Evolutionary conservation across 1,284 basidiomycete species (phyloP).

Genomic region (Tremellales sp.): DNA sequence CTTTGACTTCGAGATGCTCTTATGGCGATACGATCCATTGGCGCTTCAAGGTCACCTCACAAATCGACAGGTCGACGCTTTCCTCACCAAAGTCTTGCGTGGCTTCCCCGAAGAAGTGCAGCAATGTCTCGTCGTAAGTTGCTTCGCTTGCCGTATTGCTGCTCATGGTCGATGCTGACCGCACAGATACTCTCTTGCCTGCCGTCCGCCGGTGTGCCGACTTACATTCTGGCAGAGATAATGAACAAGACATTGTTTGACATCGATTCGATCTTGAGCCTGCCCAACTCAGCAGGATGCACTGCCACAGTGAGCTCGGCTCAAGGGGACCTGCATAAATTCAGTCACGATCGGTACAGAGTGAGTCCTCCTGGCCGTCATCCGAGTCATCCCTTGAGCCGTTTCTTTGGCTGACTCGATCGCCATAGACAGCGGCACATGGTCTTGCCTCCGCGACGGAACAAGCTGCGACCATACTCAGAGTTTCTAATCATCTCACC

Average conservation of each 20-base stretch:
- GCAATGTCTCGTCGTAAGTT: too few relatives aligned
- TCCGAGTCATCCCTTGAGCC: too few relatives aligned
- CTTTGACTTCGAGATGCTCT: conserved; percentile 27
- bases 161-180: conserved; percentile 15
- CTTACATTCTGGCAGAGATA: conserved; percentile 18
- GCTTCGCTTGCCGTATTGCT: too few relatives aligned
- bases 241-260: conserved; percentile 10
- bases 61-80: conserved; percentile 28
- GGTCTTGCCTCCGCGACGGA: conserved; percentile 17
- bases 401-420: conserved; percentile 6
- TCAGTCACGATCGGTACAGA: conserved; percentile 38
- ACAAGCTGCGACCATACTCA: conserved; percentile 12
- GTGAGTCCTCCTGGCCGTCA: conserved; percentile 10
- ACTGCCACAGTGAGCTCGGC: conserved; percentile 15
- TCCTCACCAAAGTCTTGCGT: conserved; percentile 21
- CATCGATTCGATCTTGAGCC: conserved; percentile 8
- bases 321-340: conserved; percentile 14
- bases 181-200: conserved; percentile 27
- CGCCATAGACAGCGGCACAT: conserved; percentile 26
- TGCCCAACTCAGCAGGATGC: conserved; percentile 4
- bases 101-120: conserved; percentile 18
- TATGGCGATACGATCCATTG: conserved; percentile 28
- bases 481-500: conserved; percentile 22
- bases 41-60: conserved; percentile 27
- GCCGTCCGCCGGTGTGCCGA: conserved; percentile 23